Conservation (phyloP, 2,329 filamentous ascomycete genomes). For the Paraconiothyrium sp. region DNA sequence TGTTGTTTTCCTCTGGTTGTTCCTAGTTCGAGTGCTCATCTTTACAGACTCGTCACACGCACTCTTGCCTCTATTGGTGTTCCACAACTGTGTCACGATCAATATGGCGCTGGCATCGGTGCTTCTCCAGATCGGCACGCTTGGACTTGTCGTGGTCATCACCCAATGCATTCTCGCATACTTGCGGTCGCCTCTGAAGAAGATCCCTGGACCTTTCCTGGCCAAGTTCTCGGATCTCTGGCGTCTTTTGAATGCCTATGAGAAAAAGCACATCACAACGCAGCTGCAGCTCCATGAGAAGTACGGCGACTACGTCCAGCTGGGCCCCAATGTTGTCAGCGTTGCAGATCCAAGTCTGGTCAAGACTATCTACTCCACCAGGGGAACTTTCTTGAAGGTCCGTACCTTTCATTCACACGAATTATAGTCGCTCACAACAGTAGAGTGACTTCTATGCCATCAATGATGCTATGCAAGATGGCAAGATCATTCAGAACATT, state of each 20-base stretch:
- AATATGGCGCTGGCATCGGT: constrained; percentile 27
- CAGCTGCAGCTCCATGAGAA: constrained; percentile 40
- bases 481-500: constrained; percentile 41
- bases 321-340: constrained; percentile 44
- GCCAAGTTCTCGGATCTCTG: constrained; percentile 46
- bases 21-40: constrained; percentile 8
- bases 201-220: constrained; percentile 43
- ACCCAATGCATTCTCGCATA: constrained; percentile 35
- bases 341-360: constrained; percentile 40
- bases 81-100: constrained; percentile 16
- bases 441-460: constrained; percentile 45
- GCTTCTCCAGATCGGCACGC: constrained; percentile 24
- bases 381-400: constrained; percentile 45
- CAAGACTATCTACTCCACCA: constrained; percentile 45
- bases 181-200: constrained; percentile 41
- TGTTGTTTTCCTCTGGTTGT: not conserved
- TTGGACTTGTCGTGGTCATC: constrained; percentile 27
- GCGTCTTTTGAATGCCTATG: constrained; percentile 41
- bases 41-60: not conserved
- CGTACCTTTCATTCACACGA: not conserved
- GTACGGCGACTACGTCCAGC: constrained; percentile 40
- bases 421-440: not conserved
- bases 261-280: constrained; percentile 41
- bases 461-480: constrained; percentile 46
- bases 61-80: not conserved